Percentiles rank a stretch among this genome's conserved stretches.
These are phyloP conservation scores for Xerocomellus dryophilus DNA, from an alignment of 768 basidiomycete genomes.

Conservation along the genomic window DNA sequence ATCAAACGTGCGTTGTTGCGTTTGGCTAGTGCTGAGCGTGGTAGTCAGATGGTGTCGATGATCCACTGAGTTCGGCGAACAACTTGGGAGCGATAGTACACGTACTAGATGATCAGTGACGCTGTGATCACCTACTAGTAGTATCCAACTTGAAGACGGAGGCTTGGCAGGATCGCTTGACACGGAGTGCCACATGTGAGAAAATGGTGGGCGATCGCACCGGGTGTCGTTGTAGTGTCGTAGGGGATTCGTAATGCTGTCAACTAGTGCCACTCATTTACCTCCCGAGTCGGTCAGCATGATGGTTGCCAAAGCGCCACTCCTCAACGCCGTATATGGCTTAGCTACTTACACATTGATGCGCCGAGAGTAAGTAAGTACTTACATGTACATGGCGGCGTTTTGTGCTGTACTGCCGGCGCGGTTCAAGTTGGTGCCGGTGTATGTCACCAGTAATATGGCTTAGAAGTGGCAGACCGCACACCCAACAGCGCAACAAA, in stretches of 20 bases:
- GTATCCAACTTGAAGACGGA: not conserved
- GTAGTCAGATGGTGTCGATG: not conserved
- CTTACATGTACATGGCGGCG: not conserved
- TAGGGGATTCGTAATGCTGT: no score
- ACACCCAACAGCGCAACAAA: conserved; percentile 1
- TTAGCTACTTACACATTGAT: not conserved
- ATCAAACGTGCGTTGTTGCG: not conserved
- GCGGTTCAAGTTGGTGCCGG: conserved; percentile 1
- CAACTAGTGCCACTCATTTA: not conserved
- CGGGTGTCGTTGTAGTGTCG: no score
- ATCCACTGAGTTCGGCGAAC: not conserved
- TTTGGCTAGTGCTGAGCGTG: not conserved
- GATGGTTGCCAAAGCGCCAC: not conserved
- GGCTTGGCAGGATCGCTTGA: not conserved
- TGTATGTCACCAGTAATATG: not conserved
- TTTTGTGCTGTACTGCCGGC: not conserved
- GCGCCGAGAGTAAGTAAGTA: not conserved
- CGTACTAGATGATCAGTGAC: no score
- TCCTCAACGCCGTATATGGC: no score
- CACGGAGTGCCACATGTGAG: not conserved
- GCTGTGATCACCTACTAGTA: not conserved
- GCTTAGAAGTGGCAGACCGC: conserved; percentile 11
- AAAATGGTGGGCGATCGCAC: not conserved
- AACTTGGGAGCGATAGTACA: not conserved
- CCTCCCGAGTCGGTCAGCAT: conserved; percentile 11